Conservation (phyloP, 1,284 basidiomycete species). For the Mycena citricolor region DNA sequence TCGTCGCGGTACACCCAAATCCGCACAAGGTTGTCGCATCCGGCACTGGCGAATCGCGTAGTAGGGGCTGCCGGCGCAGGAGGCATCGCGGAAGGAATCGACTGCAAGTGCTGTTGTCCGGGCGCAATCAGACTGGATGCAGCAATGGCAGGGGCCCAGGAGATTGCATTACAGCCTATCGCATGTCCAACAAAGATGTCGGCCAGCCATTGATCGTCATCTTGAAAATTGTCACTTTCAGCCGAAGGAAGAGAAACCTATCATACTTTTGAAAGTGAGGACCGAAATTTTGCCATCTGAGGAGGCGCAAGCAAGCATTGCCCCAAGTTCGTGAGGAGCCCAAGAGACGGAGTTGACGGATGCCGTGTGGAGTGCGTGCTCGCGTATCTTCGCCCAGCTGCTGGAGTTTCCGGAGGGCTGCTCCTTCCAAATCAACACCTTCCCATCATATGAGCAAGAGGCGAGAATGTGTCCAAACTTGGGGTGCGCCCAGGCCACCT, state of each 20-base stretch:
- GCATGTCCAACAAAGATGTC: slow-evolving; percentile 96
- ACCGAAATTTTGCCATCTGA: slow-evolving; percentile 98
- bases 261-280: slow-evolving; percentile 89
- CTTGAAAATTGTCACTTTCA: slow-evolving; percentile 41
- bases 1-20: slow-evolving; percentile 89
- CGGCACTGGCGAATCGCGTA: slow-evolving; percentile 92
- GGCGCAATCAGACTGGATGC: slow-evolving; percentile 80
- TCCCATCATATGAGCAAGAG: slow-evolving; percentile 96
- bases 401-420: slow-evolving; percentile 58
- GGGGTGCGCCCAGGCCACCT: slow-evolving; percentile 98
- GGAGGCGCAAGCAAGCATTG: slow-evolving; percentile 96
- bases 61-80: slow-evolving; percentile 46
- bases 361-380: slow-evolving; percentile 92
- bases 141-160: slow-evolving; percentile 93
- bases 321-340: slow-evolving; percentile 97
- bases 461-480: slow-evolving; percentile 96
- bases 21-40: slow-evolving; percentile 94
- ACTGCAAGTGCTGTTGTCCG: slow-evolving; percentile 43
- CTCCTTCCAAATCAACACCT: slow-evolving; percentile 99
- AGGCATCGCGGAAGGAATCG: slow-evolving; percentile 43
- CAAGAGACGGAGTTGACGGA: slow-evolving; percentile 98
- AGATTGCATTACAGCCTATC: slow-evolving; percentile 95
- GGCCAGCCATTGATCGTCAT: slow-evolving; percentile 95
- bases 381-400: slow-evolving; percentile 93
- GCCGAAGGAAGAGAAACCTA: not conserved